A percentile compares a stretch with the other conserved stretches of the same genome.
Evolutionary conservation across 2,329 filamentous ascomycete genomes (phyloP).

Genomic region (Claviceps fusiformis): DNA sequence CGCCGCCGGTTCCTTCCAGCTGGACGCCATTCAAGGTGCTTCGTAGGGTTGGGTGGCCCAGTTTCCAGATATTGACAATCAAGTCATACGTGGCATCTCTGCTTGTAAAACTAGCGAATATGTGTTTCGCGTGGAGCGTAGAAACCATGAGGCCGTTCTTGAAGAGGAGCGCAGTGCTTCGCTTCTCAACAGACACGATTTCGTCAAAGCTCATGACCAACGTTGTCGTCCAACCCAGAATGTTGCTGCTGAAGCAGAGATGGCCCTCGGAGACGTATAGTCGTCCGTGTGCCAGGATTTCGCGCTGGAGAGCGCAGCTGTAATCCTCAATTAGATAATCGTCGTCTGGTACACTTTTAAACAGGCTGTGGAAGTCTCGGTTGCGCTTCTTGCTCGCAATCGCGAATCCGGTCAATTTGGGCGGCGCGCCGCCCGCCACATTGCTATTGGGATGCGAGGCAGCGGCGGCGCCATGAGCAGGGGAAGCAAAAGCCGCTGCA

Average conservation of each 20-base stretch:
- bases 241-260: conserved; percentile 97
- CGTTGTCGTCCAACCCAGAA: conserved; percentile 94
- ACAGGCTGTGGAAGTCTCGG: conserved; percentile 82
- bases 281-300: conserved; percentile 86
- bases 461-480: conserved; percentile 55
- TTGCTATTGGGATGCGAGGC: conserved; percentile 49
- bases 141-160: conserved; percentile 97
- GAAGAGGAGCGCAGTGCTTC: conserved; percentile 88
- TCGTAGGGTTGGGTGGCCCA: conserved; percentile 81
- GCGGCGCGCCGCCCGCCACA: conserved; percentile 39
- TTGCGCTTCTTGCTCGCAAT: conserved; percentile 95
- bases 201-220: conserved; percentile 97
- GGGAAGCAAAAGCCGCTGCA: conserved; percentile 57
- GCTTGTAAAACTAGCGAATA: conserved; percentile 90
- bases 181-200: conserved; percentile 91
- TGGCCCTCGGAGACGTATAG: conserved; percentile 96
- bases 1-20: conserved; percentile 67
- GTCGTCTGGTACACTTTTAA: conserved; percentile 94
- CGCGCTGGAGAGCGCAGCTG: conserved; percentile 87
- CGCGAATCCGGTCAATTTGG: conserved; percentile 84
- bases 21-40: conserved; percentile 83
- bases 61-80: conserved; percentile 96
- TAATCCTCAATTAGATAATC: conserved; percentile 98
- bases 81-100: conserved; percentile 93
- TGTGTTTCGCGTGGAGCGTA: conserved; percentile 85